Evolutionary conservation across 306 rosid genomes (phyloP), one percentile per base, ranked within the genome.

Genomic region (Fragaria ananassa): DNA sequence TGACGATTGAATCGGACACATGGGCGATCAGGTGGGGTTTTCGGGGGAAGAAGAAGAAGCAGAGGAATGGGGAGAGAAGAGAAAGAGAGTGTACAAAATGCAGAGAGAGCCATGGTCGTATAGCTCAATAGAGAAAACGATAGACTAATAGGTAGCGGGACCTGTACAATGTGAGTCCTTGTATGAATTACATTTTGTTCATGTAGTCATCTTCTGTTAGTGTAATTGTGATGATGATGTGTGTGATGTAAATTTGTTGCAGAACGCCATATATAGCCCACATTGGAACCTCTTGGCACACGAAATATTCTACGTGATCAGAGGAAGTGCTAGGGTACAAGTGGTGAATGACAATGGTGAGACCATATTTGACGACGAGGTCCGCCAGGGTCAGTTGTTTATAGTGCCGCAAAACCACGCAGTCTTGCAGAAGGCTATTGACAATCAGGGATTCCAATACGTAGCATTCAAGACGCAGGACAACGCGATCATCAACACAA

Each of bases 351-450:
- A 74, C 84, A 31, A 41, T 6, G 97, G 97, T 0, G 77, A 79
- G 0, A 2, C 81, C 0, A 79, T 93, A 25, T 86, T 77, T 37
- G 79, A 88, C 25, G 86, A 73, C 0, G 82, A 89, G 70, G 70
- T 91, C 0, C 68, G 72, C 31, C 72, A 74, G 65, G 91, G 87
- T 0, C 90, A 84, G 41, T 51, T 72, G 11, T 68, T 90, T 25
- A 71, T 77, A 0, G 79, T 90, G 12, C 96, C 96, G 31, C 97
- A 93, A 58, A 86, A 85, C 84, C 89, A 71, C 69, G 96, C 77
- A 0, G 46, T 87, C 6, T 85, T 88, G 14, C 79, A 81, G 15
- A 74, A 58, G 25, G 81, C 94, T 0, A 29, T 61, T 27, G 49
- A 77, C 10, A 83, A 86, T 29, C 15, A 58, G 17, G 82, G 77